Evolutionary conservation across 257 asterid genomes (phyloP).

Genomic region (Ilex asprella): DNA sequence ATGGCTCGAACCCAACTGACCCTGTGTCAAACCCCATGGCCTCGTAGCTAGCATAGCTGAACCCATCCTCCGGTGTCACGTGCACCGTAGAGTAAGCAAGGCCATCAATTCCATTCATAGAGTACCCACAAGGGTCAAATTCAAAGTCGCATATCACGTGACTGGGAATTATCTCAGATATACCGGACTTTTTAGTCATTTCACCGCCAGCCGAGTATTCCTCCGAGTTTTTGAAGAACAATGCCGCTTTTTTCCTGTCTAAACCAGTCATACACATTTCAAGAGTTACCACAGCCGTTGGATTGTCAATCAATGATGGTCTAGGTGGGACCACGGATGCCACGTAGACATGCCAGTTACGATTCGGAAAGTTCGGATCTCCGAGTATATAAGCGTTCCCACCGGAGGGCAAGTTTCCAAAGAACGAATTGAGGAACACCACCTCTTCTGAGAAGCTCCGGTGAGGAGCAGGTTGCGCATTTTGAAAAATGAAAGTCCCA

Average conservation of each 20-base stretch:
- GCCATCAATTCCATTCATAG: slow-evolving; percentile 45
- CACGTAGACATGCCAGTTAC: slow-evolving; percentile 40
- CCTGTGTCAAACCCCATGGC: slow-evolving; percentile 28
- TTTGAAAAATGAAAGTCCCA: slow-evolving; percentile 34
- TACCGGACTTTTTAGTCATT: slow-evolving; percentile 35
- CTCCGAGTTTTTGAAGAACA: slow-evolving; percentile 22
- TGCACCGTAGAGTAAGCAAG: slow-evolving; percentile 40
- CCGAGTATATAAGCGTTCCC: slow-evolving; percentile 26
- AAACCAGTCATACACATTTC: slow-evolving; percentile 52
- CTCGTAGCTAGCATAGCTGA: slow-evolving; percentile 53
- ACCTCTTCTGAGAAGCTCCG: slow-evolving; percentile 41
- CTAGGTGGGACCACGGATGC: slow-evolving; percentile 5
- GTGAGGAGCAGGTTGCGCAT: slow-evolving; percentile 38
- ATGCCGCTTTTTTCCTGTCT: slow-evolving; percentile 26
- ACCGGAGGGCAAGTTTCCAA: slow-evolving; percentile 4
- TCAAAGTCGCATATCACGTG: slow-evolving; percentile 34
- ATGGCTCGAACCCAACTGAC: slow-evolving; percentile 14
- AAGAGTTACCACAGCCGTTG: slow-evolving; percentile 6
- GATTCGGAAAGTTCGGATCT: slow-evolving; percentile 18
- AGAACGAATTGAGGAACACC: slow-evolving; percentile 18
- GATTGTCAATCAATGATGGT: background rate
- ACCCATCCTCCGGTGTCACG: slow-evolving; percentile 39
- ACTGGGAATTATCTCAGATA: slow-evolving; percentile 23
- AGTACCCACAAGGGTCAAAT: slow-evolving; percentile 50
- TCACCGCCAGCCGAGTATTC: background rate